A percentile compares a stretch with the other conserved stretches of the same genome.
phyloP scores from a whole-genome alignment of 495 filamentous ascomycete species.

The Aspergillus panamensis region DNA sequence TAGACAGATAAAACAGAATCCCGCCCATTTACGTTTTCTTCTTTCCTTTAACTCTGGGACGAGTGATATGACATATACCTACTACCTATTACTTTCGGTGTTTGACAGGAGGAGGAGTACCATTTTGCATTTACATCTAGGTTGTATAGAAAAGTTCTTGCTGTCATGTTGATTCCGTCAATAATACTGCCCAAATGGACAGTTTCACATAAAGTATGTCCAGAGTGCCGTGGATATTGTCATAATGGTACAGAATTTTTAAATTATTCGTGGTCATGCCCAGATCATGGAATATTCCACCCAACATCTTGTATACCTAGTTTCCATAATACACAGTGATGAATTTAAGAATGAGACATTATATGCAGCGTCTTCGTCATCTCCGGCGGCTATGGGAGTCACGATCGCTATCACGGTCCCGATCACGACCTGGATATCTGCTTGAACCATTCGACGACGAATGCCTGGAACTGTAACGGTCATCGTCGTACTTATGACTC shows the following conservation, averaged over 20 bases:
- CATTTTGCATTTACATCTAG: slow-evolving; percentile 19
- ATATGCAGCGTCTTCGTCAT: slow-evolving; percentile 10
- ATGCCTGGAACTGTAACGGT: slow-evolving; percentile 35
- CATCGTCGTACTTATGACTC: slow-evolving; percentile 31
- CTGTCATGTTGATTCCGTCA: neutral
- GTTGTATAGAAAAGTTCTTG: slow-evolving; percentile 14
- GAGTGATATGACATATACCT: slow-evolving; percentile 15
- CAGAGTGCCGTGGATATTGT: too few species aligned
- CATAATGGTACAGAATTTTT: neutral
- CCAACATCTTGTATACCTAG: neutral
- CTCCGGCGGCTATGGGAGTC: slow-evolving; percentile 35
- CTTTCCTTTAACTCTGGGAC: slow-evolving; percentile 11
- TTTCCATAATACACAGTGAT: neutral
- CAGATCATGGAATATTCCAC: neutral
- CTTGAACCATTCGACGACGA: slow-evolving; percentile 30
- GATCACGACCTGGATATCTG: slow-evolving; percentile 28
- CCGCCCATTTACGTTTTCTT: slow-evolving; percentile 15
- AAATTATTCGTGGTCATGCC: neutral
- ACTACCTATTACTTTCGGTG: slow-evolving; percentile 13
- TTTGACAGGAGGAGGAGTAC: slow-evolving; percentile 23
- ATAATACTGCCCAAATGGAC: neutral
- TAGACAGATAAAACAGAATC: slow-evolving; percentile 9
- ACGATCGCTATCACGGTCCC: slow-evolving; percentile 33
- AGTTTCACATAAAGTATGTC: neutral
- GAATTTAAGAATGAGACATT: neutral